Evolutionary conservation across 2,329 filamentous ascomycete species (phyloP), one percentile per base, ranked within the genome.

Genomic region (Pezicula carpinea): DNA sequence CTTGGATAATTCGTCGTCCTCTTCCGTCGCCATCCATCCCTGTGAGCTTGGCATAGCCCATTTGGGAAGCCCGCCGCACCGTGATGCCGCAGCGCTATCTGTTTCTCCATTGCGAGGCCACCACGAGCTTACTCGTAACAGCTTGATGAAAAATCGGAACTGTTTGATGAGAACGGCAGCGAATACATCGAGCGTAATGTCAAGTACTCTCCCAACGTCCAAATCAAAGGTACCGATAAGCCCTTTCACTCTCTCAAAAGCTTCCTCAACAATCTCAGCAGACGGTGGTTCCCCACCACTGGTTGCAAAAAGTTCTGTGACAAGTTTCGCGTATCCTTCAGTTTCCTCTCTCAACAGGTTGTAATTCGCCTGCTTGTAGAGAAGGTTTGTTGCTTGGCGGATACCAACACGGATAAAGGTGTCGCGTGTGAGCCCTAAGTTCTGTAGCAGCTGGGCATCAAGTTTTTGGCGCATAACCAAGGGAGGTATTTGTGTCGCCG

Each of bases 311-410:
- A 97, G 83, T 65, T 99, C 93, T 0, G 92, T 96, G 50, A 96
- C 83, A 39, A 99, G 80, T 66, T 99, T 99, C 0, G 93, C 91
- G 64, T 96, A 99, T 34, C 95, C 93, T 68, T 99, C 93, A 0
- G 89, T 89, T 67, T 99, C 93, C 69, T 99, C 93, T 38, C 93
- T 84, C 17, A 99, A 73, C 6, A 99, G 72, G 60, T 99, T 99
- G 73, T 96, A 97, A 66, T 96, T 97, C 13, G 92, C 89, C 67
- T 97, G 93, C 50, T 91, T 85, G 66, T 99, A 99, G 1, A 99
- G 77, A 4, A 93, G 75, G 59, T 96, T 95, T 6, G 93, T 99
- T 41, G 91, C 87, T 61, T 95, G 90, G 46, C 92, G 84, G 54
- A 96, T 90, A 14, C 86, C 85, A 63, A 93, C 82, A 55, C 85